phyloP scores from a whole-genome alignment of 768 basidiomycete genomes.

The Mycena vulgaris region DNA sequence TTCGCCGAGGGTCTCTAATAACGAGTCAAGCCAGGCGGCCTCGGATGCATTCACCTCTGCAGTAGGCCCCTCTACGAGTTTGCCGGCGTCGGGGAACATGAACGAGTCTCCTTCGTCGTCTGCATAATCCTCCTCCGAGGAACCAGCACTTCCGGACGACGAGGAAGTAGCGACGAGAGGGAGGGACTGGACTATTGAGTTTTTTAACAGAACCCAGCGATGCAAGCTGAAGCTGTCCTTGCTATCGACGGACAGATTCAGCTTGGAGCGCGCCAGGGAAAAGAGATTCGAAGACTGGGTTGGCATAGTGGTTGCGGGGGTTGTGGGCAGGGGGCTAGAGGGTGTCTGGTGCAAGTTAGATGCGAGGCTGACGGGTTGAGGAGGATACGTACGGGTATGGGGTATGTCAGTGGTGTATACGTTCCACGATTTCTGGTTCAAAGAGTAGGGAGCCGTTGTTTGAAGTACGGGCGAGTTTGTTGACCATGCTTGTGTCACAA shows the following conservation, averaged over 20 bases:
- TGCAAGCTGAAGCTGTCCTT: slow-evolving; percentile 84
- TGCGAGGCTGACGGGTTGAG: slow-evolving; percentile 36
- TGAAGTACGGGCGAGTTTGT: slow-evolving; percentile 84
- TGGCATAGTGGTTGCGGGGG: slow-evolving; percentile 58
- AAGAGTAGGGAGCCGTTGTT: slow-evolving; percentile 91
- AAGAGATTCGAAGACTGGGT: slow-evolving; percentile 67
- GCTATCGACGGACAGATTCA: slow-evolving; percentile 72
- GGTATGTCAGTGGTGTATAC: slow-evolving; percentile 76
- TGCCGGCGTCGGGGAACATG: slow-evolving; percentile 85
- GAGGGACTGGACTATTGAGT: slow-evolving; percentile 76
- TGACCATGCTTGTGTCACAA: slow-evolving; percentile 76
- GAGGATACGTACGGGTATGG: slow-evolving; percentile 33
- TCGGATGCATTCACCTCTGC: slow-evolving; percentile 68
- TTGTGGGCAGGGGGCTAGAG: slow-evolving; percentile 29
- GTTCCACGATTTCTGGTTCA: slow-evolving; percentile 90
- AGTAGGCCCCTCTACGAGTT: slow-evolving; percentile 58
- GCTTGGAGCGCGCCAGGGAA: slow-evolving; percentile 80
- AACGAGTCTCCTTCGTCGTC: slow-evolving; percentile 79
- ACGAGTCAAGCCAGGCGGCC: slow-evolving; percentile 86
- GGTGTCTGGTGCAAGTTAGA: slow-evolving; percentile 34
- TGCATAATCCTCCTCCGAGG: slow-evolving; percentile 59
- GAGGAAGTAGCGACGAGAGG: slow-evolving; percentile 54
- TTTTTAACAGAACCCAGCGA: slow-evolving; percentile 92
- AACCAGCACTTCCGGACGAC: slow-evolving; percentile 45
- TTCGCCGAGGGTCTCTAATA: slow-evolving; percentile 81